Conservation (phyloP, 2,329 filamentous ascomycete genomes). For the Fusarium heterosporum region DNA sequence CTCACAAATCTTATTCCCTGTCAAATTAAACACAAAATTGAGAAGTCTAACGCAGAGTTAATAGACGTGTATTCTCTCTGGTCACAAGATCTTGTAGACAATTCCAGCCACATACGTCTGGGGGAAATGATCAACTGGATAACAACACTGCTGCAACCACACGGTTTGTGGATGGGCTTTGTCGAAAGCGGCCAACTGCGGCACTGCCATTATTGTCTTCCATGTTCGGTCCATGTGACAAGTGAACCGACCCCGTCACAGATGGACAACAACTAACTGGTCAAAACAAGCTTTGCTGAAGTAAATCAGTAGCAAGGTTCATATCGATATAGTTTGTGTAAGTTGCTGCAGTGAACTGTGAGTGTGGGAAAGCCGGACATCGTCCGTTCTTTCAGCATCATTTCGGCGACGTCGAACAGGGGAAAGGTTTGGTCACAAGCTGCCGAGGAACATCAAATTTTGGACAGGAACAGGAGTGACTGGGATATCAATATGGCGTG, state of each 20-base stretch:
- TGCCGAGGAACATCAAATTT: conserved; percentile 41
- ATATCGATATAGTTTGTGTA: neutral
- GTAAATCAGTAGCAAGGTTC: conserved; percentile 12
- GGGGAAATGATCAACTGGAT: neutral
- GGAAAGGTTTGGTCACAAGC: conserved; percentile 42
- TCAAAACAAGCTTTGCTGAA: conserved; percentile 29
- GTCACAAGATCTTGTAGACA: neutral
- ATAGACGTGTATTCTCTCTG: neutral
- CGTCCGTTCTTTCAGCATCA: conserved; percentile 25
- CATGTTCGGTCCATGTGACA: conserved; percentile 24
- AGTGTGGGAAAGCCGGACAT: conserved; percentile 36
- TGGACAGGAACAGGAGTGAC: no score
- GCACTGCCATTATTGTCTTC: conserved; percentile 16
- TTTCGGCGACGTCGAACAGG: conserved; percentile 29
- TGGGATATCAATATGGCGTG: neutral
- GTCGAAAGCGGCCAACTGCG: conserved; percentile 23
- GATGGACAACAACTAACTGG: neutral
- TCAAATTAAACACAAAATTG: neutral
- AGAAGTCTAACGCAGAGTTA: neutral
- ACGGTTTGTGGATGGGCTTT: neutral
- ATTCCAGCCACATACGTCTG: conserved; percentile 1
- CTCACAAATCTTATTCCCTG: neutral
- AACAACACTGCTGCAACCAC: conserved; percentile 5
- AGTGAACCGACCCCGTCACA: conserved; percentile 13
- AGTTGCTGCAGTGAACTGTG: conserved; percentile 6